These are phyloP conservation scores for Pelargonium cotyledonis DNA, from an alignment of 441 rosid species.

Conservation along the genomic window DNA sequence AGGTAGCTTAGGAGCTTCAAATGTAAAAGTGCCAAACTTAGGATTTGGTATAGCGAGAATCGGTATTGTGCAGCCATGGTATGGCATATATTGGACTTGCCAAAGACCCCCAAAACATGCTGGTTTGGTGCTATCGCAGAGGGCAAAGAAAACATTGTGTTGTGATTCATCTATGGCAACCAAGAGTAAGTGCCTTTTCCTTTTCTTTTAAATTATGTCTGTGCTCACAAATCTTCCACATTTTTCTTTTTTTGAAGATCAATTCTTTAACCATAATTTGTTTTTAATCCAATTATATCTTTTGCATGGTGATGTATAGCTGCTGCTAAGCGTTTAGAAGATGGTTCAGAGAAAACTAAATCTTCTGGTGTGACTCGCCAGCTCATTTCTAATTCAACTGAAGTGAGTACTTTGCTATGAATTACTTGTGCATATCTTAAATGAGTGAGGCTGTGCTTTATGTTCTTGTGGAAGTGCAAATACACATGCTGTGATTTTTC, in stretches of 20 bases:
- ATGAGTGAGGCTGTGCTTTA: too few relatives aligned
- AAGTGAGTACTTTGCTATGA: constrained; percentile 35
- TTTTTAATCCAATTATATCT: too few relatives aligned
- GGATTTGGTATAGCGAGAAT: constrained; percentile 31
- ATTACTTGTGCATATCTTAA: not conserved
- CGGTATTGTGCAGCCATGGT: constrained; percentile 25
- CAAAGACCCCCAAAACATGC: constrained; percentile 32
- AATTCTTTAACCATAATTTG: too few relatives aligned
- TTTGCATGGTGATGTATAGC: too few relatives aligned
- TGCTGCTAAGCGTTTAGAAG: too few relatives aligned
- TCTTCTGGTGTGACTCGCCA: constrained; percentile 40
- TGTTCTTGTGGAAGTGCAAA: too few relatives aligned
- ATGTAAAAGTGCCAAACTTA: constrained; percentile 32
- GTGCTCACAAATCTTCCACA: too few relatives aligned
- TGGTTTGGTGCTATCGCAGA: constrained; percentile 33
- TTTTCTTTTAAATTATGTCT: too few relatives aligned
- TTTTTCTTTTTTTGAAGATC: too few relatives aligned
- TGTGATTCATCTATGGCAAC: constrained; percentile 31
- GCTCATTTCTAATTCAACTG: constrained; percentile 53
- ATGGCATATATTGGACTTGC: constrained; percentile 27
- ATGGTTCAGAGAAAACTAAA: constrained; percentile 27
- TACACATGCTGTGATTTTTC: too few relatives aligned
- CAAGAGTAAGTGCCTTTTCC: constrained; percentile 34
- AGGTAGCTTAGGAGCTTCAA: constrained; percentile 63
- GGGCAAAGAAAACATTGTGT: constrained; percentile 29